Conservation (phyloP, 306 rosid genomes). For the Lupinus albus region DNA sequence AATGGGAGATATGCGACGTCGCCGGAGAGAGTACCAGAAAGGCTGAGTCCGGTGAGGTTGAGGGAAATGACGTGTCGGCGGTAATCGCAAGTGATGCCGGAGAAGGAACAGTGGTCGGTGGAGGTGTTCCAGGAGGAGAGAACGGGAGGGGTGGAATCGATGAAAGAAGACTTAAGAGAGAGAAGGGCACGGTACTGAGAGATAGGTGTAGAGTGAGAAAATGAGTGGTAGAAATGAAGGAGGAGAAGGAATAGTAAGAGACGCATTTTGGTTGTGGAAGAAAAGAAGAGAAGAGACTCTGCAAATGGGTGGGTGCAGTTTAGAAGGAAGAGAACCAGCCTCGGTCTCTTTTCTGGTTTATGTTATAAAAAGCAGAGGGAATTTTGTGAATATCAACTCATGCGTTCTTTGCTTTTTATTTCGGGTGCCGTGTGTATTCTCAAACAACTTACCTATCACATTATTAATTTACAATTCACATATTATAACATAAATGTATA, state of each 20-base stretch:
- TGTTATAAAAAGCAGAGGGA: slow-evolving; percentile 8
- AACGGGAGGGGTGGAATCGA: slow-evolving; percentile 53
- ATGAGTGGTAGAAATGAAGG: slow-evolving; percentile 34
- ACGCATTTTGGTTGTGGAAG: slow-evolving; percentile 44
- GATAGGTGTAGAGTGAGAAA: slow-evolving; percentile 33
- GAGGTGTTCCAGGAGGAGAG: slow-evolving; percentile 74
- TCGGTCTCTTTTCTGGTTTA: background rate
- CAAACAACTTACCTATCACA: too few relatives aligned
- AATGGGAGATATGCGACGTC: slow-evolving; percentile 59
- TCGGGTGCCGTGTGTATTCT: too few relatives aligned
- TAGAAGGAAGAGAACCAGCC: slow-evolving; percentile 8
- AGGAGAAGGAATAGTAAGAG: slow-evolving; percentile 40
- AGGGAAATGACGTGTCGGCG: slow-evolving; percentile 64
- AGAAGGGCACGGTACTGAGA: slow-evolving; percentile 72
- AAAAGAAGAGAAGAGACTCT: slow-evolving; percentile 2
- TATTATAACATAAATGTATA: too few relatives aligned
- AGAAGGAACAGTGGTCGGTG: slow-evolving; percentile 64
- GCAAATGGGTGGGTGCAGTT: slow-evolving; percentile 3
- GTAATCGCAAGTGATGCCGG: slow-evolving; percentile 69
- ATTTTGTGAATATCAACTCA: slow-evolving; percentile 15
- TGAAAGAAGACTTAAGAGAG: slow-evolving; percentile 56
- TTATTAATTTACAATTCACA: too few relatives aligned
- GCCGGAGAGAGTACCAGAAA: slow-evolving; percentile 63
- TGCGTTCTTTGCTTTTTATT: slow-evolving; percentile 13
- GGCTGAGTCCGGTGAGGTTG: slow-evolving; percentile 61